phyloP scores from a whole-genome alignment of 352 stramenopile species.

The Plasmopara muralis region DNA sequence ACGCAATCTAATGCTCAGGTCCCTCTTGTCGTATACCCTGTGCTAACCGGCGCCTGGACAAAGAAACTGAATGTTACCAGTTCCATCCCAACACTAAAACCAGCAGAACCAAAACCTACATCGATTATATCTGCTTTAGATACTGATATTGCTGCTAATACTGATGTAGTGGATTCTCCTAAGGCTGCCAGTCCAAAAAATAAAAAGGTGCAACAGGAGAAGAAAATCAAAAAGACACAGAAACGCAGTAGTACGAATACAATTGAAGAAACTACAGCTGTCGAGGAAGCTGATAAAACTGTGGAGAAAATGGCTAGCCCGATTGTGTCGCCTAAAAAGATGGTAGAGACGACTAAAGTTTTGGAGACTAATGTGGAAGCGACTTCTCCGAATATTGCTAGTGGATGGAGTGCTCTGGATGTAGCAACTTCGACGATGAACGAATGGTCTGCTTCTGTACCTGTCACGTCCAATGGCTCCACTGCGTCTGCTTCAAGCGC shows the following conservation, averaged over 20 bases:
- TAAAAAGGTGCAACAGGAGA: slow-evolving; percentile 41
- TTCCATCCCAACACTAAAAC: slow-evolving; percentile 29
- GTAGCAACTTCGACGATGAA: slow-evolving; percentile 53
- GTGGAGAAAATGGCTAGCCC: slow-evolving; percentile 30
- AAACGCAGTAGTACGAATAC: slow-evolving; percentile 15
- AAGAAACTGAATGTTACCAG: slow-evolving; percentile 63
- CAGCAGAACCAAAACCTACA: slow-evolving; percentile 20
- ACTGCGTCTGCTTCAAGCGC: slow-evolving; percentile 59
- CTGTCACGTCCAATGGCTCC: slow-evolving; percentile 32
- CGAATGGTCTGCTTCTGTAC: slow-evolving; percentile 46
- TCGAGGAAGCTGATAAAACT: slow-evolving; percentile 20
- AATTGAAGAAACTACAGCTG: slow-evolving; percentile 9
- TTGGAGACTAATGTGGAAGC: slow-evolving; percentile 33
- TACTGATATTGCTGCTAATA: slow-evolving; percentile 7
- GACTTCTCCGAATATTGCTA: slow-evolving; percentile 32
- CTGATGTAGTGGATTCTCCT: slow-evolving; percentile 8
- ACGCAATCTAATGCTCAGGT: slow-evolving; percentile 26
- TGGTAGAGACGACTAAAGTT: slow-evolving; percentile 25
- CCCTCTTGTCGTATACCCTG: slow-evolving; percentile 42
- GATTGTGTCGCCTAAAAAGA: slow-evolving; percentile 30
- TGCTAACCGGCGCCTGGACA: slow-evolving; percentile 62
- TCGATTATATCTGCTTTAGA: slow-evolving; percentile 8
- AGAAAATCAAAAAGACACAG: slow-evolving; percentile 33
- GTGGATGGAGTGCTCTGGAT: slow-evolving; percentile 61
- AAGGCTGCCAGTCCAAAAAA: slow-evolving; percentile 30